Percentiles rank a stretch among this genome's conserved stretches.
phyloP scores from a whole-genome alignment of 129 eudicot genomes.

The Tagetes erecta region DNA sequence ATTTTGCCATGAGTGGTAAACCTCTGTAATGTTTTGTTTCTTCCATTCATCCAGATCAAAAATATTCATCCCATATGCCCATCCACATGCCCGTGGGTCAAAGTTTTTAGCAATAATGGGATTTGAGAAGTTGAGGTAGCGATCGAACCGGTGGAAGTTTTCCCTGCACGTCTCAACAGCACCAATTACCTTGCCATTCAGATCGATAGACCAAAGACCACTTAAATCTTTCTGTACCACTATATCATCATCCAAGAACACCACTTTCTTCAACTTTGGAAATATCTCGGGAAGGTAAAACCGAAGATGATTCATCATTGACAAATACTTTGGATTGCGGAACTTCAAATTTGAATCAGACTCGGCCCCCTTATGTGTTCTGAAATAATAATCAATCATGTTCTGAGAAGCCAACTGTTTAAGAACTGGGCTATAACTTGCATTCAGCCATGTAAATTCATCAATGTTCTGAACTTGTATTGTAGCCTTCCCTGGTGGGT shows the following conservation, averaged over 20 bases:
- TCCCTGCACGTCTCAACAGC: slow-evolving; percentile 97
- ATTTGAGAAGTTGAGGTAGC: slow-evolving; percentile 86
- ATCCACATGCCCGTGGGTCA: slow-evolving; percentile 96
- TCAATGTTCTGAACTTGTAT: slow-evolving; percentile 85
- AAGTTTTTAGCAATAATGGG: slow-evolving; percentile 79
- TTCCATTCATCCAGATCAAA: slow-evolving; percentile 87
- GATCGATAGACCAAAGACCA: slow-evolving; percentile 74
- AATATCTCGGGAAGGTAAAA: slow-evolving; percentile 95
- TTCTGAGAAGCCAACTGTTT: slow-evolving; percentile 78
- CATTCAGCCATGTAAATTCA: slow-evolving; percentile 93
- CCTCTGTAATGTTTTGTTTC: slow-evolving; percentile 86
- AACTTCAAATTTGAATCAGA: slow-evolving; percentile 84
- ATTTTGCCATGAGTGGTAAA: slow-evolving; percentile 95
- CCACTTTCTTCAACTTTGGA: slow-evolving; percentile 77
- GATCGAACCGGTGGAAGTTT: slow-evolving; percentile 91
- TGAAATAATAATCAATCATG: slow-evolving; percentile 91
- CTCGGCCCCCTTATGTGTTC: slow-evolving; percentile 58
- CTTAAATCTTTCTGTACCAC: slow-evolving; percentile 88
- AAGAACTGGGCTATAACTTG: slow-evolving; percentile 95
- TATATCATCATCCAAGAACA: slow-evolving; percentile 95
- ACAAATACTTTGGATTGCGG: slow-evolving; percentile 90
- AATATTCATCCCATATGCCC: slow-evolving; percentile 98
- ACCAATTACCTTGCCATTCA: slow-evolving; percentile 92
- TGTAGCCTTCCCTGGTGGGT: slow-evolving; percentile 78
- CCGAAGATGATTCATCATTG: slow-evolving; percentile 92